Evolutionary conservation across 1,284 basidiomycete genomes (phyloP).

Genomic region (Cutaneotrichosporon dermatis): DNA sequence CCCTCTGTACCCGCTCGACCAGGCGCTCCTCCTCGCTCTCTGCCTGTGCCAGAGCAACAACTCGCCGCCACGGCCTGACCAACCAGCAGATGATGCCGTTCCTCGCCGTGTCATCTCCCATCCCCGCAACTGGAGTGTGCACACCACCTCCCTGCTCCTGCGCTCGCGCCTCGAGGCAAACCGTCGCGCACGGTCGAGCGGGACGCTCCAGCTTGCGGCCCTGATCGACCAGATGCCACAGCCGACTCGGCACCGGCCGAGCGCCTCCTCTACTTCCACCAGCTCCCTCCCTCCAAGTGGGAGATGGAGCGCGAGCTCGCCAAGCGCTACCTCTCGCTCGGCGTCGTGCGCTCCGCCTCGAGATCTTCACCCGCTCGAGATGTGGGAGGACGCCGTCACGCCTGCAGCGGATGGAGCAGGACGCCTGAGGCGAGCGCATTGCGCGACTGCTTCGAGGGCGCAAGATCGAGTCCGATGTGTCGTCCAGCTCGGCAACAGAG

Average conservation of each 20-base stretch:
- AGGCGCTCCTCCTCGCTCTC: slow-evolving; percentile 80
- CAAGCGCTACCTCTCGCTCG: slow-evolving; percentile 69
- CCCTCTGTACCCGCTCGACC: slow-evolving; percentile 80
- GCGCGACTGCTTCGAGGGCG: slow-evolving; percentile 74
- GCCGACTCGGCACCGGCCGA: slow-evolving; percentile 61
- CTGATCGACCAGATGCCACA: slow-evolving; percentile 92
- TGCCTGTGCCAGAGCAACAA: slow-evolving; percentile 86
- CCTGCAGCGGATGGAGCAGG: slow-evolving; percentile 72
- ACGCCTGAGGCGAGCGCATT: slow-evolving; percentile 73
- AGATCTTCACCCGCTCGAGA: slow-evolving; percentile 89
- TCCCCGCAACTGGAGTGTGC: slow-evolving; percentile 86
- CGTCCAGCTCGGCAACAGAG: slow-evolving; percentile 59
- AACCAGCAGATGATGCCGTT: slow-evolving; percentile 86
- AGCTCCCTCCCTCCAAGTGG: slow-evolving; percentile 80
- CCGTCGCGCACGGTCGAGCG: slow-evolving; percentile 83
- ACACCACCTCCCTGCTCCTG: slow-evolving; percentile 88
- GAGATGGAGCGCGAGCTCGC: slow-evolving; percentile 86
- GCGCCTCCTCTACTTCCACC: slow-evolving; percentile 71
- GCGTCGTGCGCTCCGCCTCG: slow-evolving; percentile 82
- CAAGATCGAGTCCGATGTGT: slow-evolving; percentile 76
- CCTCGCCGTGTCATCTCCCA: slow-evolving; percentile 79
- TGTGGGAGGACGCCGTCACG: slow-evolving; percentile 95
- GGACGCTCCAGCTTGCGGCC: slow-evolving; percentile 79
- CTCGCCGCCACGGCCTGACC: slow-evolving; percentile 79
- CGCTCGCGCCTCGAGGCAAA: slow-evolving; percentile 80